phyloP scores from a whole-genome alignment of 331 rosid species.

The Acacia pycnantha region DNA sequence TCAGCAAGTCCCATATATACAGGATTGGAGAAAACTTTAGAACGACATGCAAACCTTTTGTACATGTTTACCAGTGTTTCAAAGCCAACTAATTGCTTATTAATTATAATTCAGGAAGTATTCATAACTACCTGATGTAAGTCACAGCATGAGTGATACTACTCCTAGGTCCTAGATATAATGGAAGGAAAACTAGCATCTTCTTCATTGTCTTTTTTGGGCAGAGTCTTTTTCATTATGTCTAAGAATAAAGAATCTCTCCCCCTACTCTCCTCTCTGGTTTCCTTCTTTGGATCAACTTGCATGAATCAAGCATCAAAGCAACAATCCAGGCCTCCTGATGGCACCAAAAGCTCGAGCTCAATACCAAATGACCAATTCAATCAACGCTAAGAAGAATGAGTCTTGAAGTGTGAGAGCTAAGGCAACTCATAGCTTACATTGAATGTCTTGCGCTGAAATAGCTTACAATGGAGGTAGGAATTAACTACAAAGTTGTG shows the following conservation, averaged over 20 bases:
- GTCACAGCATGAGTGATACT: background rate
- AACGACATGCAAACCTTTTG: background rate
- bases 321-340: background rate
- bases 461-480: background rate
- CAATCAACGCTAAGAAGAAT: background rate
- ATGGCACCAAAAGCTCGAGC: background rate
- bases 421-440: background rate
- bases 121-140: background rate
- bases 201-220: background rate
- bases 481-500: background rate
- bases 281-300: background rate
- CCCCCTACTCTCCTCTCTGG: background rate
- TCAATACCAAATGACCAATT: background rate
- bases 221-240: background rate
- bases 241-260: background rate
- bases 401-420: background rate
- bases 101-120: background rate
- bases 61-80: background rate
- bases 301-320: background rate
- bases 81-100: background rate
- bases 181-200: background rate
- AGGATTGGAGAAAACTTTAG: background rate
- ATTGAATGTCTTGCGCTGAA: background rate
- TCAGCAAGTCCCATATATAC: background rate
- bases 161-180: background rate